Conservation (phyloP, 2,329 filamentous ascomycete species). For the Fusarium albidum region DNA sequence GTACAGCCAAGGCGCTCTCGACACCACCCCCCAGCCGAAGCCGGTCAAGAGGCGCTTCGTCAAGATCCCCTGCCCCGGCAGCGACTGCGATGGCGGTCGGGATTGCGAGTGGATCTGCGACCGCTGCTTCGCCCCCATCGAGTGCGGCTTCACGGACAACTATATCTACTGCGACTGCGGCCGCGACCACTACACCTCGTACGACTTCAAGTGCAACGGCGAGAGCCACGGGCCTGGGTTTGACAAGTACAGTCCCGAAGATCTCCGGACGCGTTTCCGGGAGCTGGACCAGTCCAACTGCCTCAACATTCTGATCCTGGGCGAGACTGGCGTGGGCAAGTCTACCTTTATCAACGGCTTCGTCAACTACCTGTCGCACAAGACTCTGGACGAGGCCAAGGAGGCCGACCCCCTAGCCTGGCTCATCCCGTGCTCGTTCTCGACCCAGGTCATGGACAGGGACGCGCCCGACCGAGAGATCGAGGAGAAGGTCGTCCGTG, state of each 20-base stretch:
- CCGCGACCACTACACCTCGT: slow-evolving; percentile 35
- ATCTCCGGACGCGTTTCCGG: background rate
- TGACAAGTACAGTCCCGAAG: background rate
- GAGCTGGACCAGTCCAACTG: slow-evolving; percentile 25
- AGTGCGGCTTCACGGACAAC: slow-evolving; percentile 13
- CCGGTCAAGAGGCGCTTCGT: slow-evolving; percentile 37
- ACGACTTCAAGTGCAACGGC: slow-evolving; percentile 44
- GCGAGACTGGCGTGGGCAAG: slow-evolving; percentile 58
- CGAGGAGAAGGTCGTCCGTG: slow-evolving; percentile 7
- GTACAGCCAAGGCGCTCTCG: background rate
- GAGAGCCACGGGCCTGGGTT: slow-evolving; percentile 36
- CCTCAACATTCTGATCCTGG: slow-evolving; percentile 55
- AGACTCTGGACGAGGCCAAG: slow-evolving; percentile 49
- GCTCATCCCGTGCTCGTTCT: slow-evolving; percentile 29
- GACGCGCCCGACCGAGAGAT: background rate
- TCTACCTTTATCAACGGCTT: slow-evolving; percentile 59
- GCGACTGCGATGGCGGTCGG: slow-evolving; percentile 26
- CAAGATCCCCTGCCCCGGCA: slow-evolving; percentile 44
- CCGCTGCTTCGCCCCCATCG: background rate
- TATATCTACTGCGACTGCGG: slow-evolving; percentile 51
- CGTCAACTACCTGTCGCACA: slow-evolving; percentile 52
- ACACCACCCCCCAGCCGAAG: background rate
- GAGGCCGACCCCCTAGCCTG: background rate
- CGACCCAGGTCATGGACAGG: background rate
- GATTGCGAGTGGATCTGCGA: slow-evolving; percentile 20